Conservation (phyloP, 148 eudicot species). For the Diospyros kaki region DNA sequence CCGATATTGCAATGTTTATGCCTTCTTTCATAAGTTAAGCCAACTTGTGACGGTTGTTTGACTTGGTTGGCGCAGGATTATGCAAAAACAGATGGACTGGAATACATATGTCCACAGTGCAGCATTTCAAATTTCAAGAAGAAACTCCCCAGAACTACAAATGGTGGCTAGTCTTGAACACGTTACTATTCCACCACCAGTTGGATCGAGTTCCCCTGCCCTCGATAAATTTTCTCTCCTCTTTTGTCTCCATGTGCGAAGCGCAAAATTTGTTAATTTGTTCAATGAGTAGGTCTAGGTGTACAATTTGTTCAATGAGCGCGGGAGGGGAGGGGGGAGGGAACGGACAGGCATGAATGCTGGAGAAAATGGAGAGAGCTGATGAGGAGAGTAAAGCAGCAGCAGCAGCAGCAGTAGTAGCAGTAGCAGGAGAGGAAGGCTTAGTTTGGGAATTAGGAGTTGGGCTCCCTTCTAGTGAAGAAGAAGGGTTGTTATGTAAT, state of each 20-base stretch:
- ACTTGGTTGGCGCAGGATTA: conserved; percentile 57
- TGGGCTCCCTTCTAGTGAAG: too few relatives aligned
- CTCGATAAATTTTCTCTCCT: background rate
- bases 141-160: conserved; percentile 64
- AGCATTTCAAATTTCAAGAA: conserved; percentile 82
- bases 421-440: too few relatives aligned
- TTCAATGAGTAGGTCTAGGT: too few relatives aligned
- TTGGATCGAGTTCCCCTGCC: background rate
- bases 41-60: background rate
- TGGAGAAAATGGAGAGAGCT: background rate
- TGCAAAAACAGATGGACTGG: conserved; percentile 96
- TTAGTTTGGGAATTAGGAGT: too few relatives aligned
- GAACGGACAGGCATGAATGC: background rate
- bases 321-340: too few relatives aligned
- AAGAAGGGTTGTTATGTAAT: too few relatives aligned
- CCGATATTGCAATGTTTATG: background rate
- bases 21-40: background rate
- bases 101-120: conserved; percentile 97
- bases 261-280: too few relatives aligned
- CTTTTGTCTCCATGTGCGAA: too few relatives aligned
- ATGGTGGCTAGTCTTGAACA: conserved; percentile 72
- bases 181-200: background rate
- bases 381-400: too few relatives aligned
- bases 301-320: too few relatives aligned
- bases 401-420: too few relatives aligned